Evolutionary conservation across 305 asterid species (phyloP), one percentile per base, ranked within the genome.

Genomic region (Fraxinus dipetala): DNA sequence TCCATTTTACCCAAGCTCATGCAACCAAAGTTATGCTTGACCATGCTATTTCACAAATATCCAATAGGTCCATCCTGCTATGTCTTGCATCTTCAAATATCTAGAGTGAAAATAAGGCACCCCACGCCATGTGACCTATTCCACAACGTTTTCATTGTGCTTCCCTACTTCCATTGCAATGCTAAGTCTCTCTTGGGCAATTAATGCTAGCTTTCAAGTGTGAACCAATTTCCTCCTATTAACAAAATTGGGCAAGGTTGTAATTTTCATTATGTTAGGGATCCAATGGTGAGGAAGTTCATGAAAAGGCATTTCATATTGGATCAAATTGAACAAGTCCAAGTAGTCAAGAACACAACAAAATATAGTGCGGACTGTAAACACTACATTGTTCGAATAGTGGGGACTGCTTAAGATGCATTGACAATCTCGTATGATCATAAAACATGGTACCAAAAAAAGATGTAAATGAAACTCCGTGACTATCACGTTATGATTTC

Each of bases 371-470:
- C 26, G 3, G 26, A 6, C 65, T 1, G 11, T 56, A 56, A 54
- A 56, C 65, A n/a, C 11, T 18, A 6, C 65, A 56, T 81, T 78
- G 67, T 10, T 67, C 30, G 36, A 40, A 65, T 63, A 18, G 74
- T 79, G 20, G 34, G 54, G 63, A 65, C 31, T 61, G 75, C n/a
- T 14, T 0, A 32, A 16, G 72, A 43, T 40, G 35, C 20, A 16
- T 18, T 16, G 31, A 73, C 67, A 54, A 72, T 35, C 65, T 76
- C 26, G 1, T 70, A 67, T 79, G 65, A 26, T 26, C 28, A 1
- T 26, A 26, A 26, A 26, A 79, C 65, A 56, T 80, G 88, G 73
- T 18, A 24, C 34, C 32, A 65, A 65, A 35, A 69, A 80, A 81
- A 43, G 45, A 84, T 24, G 73, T 59, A 28, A 63, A 75, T 13